Base-by-base conservation (phyloP, 2,329 filamentous ascomycete genomes). In the Colletotrichum melonis region DNA sequence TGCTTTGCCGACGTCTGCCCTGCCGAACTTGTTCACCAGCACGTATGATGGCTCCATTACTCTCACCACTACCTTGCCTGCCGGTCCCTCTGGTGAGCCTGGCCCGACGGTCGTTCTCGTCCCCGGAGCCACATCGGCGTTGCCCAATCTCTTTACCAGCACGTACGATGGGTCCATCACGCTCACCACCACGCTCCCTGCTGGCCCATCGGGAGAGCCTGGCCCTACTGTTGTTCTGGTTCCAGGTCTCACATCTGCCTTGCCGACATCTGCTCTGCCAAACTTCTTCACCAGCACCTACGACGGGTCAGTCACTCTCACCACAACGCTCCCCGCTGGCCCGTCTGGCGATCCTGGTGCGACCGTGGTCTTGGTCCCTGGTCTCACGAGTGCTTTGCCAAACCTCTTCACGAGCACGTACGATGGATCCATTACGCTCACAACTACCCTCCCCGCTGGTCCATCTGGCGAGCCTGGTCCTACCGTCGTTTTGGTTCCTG, bases 361-460 rank as follows among this genome's bases (percentile, higher is more conserved):
- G 5, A 56, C 52, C 5, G 30, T 55, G 2, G 49, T 42, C 11
- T 38, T 24, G 26, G 49, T 46, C 19, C 42, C 42, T 46, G 42
- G 42, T 7, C 42, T 28, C 9, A 56, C 54, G 16, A 56, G 24
- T n/a, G 56, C 19, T 6, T 3, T 58, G 56, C 56, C 56, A 1
- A 38, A 58, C 3, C 6, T 58, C 19, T 58, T 58, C 56, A 58
- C 56, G 7, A 58, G 54, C 54, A 30, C 54, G 3, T 69, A 69
- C 26, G 67, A n/a, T 9, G 67, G 67, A 19, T 59, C 64, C 1
- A 24, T 59, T 8, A 58, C 64, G 28, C 55, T 52, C 12, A 67
- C 38, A 11, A 67, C 54, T 12, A 67, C 64, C 6, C 57, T 67
- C 8, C 64, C 64, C 12, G 55, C 55, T 6, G 64, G 64, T 6